phyloP scores from a whole-genome alignment of 2,329 filamentous ascomycete genomes.

The Bretziella fagacearum region DNA sequence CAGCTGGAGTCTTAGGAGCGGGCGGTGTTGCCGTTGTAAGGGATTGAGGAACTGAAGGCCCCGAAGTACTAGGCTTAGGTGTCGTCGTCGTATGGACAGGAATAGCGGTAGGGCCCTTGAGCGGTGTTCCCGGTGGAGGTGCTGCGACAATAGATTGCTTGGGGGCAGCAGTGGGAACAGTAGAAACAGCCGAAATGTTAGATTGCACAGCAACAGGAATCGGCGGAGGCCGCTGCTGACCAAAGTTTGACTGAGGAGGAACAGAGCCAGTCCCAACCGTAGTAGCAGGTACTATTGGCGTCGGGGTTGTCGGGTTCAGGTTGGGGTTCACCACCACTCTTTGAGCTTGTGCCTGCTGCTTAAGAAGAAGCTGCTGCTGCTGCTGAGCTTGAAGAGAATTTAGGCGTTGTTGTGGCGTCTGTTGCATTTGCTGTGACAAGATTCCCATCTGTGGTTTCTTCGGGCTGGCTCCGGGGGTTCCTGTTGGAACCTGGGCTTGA shows the following conservation, averaged over 20 bases:
- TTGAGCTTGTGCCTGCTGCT: too few species aligned
- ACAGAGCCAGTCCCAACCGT: background rate
- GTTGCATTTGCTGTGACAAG: too few species aligned
- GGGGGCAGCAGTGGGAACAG: background rate
- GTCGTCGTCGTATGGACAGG: constrained; percentile 2
- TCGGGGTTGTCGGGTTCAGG: background rate
- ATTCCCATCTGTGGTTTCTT: too few species aligned
- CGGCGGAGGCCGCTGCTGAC: background rate
- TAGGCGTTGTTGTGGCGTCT: too few species aligned
- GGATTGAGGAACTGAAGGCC: background rate
- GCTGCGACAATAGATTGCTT: constrained; percentile 1
- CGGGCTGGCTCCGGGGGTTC: too few species aligned
- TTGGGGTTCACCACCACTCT: too few species aligned
- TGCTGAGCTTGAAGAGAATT: too few species aligned
- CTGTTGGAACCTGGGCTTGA: too few species aligned
- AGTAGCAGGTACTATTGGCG: background rate
- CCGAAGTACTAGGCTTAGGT: constrained; percentile 3
- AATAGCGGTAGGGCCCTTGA: constrained; percentile 8
- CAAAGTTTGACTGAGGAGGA: background rate
- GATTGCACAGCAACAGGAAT: background rate
- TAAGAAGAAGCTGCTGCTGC: too few species aligned
- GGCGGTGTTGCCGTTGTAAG: background rate
- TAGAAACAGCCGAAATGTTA: background rate
- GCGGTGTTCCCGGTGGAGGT: constrained; percentile 9
- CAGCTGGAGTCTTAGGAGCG: constrained; percentile 8